phyloP scores from a whole-genome alignment of 2,329 filamentous ascomycete species.

The Fusarium sp. region DNA sequence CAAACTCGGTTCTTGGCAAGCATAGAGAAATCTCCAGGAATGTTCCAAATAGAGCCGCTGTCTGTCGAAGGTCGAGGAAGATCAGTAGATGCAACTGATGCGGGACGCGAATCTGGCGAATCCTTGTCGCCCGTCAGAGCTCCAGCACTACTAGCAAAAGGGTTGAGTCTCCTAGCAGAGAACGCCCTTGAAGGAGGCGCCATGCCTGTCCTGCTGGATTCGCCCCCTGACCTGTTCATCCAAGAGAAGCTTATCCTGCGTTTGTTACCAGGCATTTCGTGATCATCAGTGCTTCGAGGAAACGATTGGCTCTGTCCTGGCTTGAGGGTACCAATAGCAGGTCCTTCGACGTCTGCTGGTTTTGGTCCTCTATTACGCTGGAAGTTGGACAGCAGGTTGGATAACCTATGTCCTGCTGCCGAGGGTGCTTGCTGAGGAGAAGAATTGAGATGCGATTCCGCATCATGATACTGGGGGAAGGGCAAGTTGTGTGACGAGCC shows the following conservation, averaged over 20 bases:
- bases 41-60: slow-evolving; percentile 81
- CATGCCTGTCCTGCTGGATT: slow-evolving; percentile 51
- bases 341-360: slow-evolving; percentile 65
- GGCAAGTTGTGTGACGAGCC: slow-evolving; percentile 71
- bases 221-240: slow-evolving; percentile 69
- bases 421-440: slow-evolving; percentile 58
- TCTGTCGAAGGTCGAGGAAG: slow-evolving; percentile 85
- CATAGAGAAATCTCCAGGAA: slow-evolving; percentile 61
- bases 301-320: slow-evolving; percentile 83
- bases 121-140: slow-evolving; percentile 68
- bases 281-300: slow-evolving; percentile 73
- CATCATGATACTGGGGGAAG: slow-evolving; percentile 66
- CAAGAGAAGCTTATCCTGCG: slow-evolving; percentile 73
- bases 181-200: slow-evolving; percentile 56
- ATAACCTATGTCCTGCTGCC: slow-evolving; percentile 56
- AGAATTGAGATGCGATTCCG: slow-evolving; percentile 59
- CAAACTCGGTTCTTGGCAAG: slow-evolving; percentile 73
- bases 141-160: slow-evolving; percentile 65
- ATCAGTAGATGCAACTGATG: slow-evolving; percentile 78
- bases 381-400: slow-evolving; percentile 71
- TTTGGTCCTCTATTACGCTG: slow-evolving; percentile 75
- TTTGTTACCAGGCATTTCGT: slow-evolving; percentile 66
- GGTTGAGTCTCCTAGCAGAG: slow-evolving; percentile 61
- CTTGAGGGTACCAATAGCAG: slow-evolving; percentile 78
- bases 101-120: slow-evolving; percentile 73